A percentile compares a stretch with the other conserved stretches of the same genome.
Conservation (phyloP, 2,329 filamentous ascomycete species). For the Nemania sp. region DNA sequence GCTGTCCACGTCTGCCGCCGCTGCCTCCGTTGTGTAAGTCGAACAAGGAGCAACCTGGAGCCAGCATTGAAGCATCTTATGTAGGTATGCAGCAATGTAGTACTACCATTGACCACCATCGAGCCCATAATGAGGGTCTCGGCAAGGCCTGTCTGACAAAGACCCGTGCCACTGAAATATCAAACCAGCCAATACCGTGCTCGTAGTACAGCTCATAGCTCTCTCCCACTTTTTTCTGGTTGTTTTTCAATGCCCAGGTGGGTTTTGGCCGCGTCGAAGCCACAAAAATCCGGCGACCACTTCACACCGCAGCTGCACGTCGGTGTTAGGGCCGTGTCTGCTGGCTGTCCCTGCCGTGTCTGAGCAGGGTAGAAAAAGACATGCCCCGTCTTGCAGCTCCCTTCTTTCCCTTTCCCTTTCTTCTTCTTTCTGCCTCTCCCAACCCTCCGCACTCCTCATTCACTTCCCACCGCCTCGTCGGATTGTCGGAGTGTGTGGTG, state of each 20-base stretch:
- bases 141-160: conserved; percentile 8
- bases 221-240: conserved; percentile 21
- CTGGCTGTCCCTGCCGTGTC: conserved; percentile 11
- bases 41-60: conserved; percentile 11
- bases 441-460: background rate
- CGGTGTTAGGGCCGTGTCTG: conserved; percentile 18
- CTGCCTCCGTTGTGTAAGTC: background rate
- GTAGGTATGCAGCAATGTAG: conserved; percentile 5
- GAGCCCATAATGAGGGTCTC: conserved; percentile 15
- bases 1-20: conserved; percentile 14
- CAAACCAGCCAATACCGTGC: conserved; percentile 15
- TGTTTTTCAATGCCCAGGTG: too few relatives aligned
- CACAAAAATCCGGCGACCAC: conserved; percentile 23
- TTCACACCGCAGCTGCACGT: conserved; percentile 26
- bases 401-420: conserved; percentile 5
- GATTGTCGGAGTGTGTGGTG: conserved; percentile 9
- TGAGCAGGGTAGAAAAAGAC: conserved; percentile 16
- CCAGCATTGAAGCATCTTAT: conserved; percentile 14
- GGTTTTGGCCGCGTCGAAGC: conserved; percentile 14
- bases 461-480: background rate
- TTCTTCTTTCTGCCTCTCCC: conserved; percentile 1
- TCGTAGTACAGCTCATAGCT: too few relatives aligned
- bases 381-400: background rate
- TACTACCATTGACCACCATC: conserved; percentile 13
- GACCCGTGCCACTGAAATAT: conserved; percentile 19